Base-by-base conservation (phyloP, 1,139 yeast genomes). In the Geotrichum klebahnii region DNA sequence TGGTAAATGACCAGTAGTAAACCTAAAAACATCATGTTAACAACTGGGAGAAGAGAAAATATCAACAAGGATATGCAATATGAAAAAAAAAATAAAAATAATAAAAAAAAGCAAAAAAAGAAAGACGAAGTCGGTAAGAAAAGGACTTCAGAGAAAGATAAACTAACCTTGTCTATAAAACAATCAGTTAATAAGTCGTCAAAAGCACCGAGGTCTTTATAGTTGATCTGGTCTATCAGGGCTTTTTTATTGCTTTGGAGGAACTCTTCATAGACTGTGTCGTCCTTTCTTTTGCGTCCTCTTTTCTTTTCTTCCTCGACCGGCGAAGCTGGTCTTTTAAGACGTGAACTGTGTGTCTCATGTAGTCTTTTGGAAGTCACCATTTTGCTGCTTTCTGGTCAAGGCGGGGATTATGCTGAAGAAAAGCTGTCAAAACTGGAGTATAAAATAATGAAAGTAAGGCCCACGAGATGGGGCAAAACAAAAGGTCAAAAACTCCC, bases 151-250 rank as follows among this genome's bases (percentile, higher is more conserved):
- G 29, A 28, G 31, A 9, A 34, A 8, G 2, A 16, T 26, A 14
- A 24, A 38, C 48, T 22, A 8, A 65, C 53, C 45, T 65, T 57
- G 53, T 71, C 74, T 14, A 71, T 55, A 12, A 71, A 57, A 41
- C 70, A 65, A 52, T 65, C 65, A 5, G 72, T 70, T 33, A 70
- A 57, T 51, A 68, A 64, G 55, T 71, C 74, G 58, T 71, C 75
- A 61, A 79, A 76, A 61, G 75, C 77, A 53, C 84, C 81, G 67
- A 77, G 75, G 68, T 79, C 67, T 67, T 65, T 59, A 68, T 66
- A 58, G 66, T 61, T 65, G 23, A 73, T 52, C 44, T 53, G 46
- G 37, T 53, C 48, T 16, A 43, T 48, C 8, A 39, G 50, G 3
- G 45, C 51, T 22, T 40, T 50, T 41, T 50, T 51, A 42, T 43